Base-by-base conservation (phyloP, 2,329 filamentous ascomycete genomes). In the Fusarium zealandicum region DNA sequence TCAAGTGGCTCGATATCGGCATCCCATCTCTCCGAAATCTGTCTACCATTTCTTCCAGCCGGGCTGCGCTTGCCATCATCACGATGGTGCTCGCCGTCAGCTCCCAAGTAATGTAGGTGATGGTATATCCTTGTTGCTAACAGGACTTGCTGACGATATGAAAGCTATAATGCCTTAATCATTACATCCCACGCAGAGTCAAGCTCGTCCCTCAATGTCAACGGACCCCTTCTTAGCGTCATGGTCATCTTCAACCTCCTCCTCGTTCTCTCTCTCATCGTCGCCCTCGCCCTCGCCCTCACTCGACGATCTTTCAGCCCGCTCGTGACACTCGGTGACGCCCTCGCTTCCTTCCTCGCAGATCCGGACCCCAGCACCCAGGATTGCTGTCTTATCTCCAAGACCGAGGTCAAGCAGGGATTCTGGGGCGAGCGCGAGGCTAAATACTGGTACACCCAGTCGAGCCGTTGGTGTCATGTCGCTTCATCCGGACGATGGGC, bases 21-120 rank as follows among this genome's bases (percentile, higher is more conserved):
- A 73, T 83, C 14, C 78, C 81, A 6, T 82, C 81, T 10, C 43
- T 82, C 22, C 75, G 80, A 41, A 84, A 84, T 59, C 67, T 82
- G 3, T 48, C 59, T 11, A 67, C 75, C 45, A 76, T 83, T 46
- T 75, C 77, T 13, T 67, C 66, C n/a, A 69, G 72, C 12, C 70
- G 80, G 50, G 71, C 73, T 17, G 36, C 73, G 12, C 49, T 82
- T 47, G 75, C 75, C 31, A 63, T 69, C 30, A 55, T 75, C 32
- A 63, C 80, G 28, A 65, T 82, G 38, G 42, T 76, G 20, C 66
- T 73, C 51, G 79, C 80, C 40, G 69, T 81, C 17, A 59, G 70
- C 25, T 75, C 76, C 13, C 80, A 81, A 71, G 72, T 82, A 75
- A 78, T 83, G 79, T 82, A 64, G 69, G 78, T 50, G 20, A 33